These are phyloP conservation scores for Schrenkiella parvula DNA, from an alignment of 345 rosid genomes.

Conservation along the genomic window DNA sequence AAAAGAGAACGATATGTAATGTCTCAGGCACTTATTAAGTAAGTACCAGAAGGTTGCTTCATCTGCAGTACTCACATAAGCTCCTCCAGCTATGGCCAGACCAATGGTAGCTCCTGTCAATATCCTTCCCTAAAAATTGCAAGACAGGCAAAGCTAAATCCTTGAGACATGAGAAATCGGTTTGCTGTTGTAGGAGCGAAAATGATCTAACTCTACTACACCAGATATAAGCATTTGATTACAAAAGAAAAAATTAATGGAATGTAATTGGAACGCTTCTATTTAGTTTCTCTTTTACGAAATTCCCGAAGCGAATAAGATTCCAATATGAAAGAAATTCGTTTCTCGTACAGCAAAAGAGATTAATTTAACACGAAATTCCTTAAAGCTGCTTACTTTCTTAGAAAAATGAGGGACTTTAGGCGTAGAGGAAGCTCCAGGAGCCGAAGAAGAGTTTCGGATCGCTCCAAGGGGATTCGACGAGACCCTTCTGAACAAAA, in stretches of 20 bases:
- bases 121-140: slow-evolving; percentile 58
- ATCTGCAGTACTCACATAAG: slow-evolving; percentile 93
- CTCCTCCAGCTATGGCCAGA: slow-evolving; percentile 82
- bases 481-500: slow-evolving; percentile 32
- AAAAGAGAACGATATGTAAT: neutral
- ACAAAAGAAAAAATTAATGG: neutral
- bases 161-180: neutral
- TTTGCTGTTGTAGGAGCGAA: neutral
- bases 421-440: slow-evolving; percentile 44
- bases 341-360: neutral
- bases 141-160: slow-evolving; percentile 11
- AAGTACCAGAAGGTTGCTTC: slow-evolving; percentile 98
- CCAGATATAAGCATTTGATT: neutral
- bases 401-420: slow-evolving; percentile 80
- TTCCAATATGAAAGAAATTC: neutral
- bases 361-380: neutral
- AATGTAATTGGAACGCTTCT: neutral
- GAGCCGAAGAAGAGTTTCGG: slow-evolving; percentile 46
- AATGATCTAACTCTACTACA: slow-evolving; percentile 4
- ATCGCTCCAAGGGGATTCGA: slow-evolving; percentile 38
- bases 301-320: neutral
- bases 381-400: slow-evolving; percentile 40
- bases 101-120: slow-evolving; percentile 85
- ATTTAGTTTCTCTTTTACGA: neutral
- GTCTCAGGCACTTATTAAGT: neutral